phyloP scores from a whole-genome alignment of 1,139 yeast genomes.

The Suhomyces maxii region DNA sequence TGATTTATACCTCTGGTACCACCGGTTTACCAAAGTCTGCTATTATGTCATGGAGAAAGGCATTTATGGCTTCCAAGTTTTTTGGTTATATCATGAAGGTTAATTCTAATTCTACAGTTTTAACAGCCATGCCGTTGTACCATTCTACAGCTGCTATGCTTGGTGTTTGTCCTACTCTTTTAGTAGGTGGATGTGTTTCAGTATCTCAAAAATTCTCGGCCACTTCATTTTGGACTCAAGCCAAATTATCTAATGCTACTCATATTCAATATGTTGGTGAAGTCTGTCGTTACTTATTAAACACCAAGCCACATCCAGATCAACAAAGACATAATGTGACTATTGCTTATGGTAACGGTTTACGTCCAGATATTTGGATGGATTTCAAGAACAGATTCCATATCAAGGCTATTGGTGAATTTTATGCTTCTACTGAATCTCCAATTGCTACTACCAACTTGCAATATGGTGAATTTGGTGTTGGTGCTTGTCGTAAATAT shows the following conservation, averaged over 20 bases:
- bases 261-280: slow-evolving; percentile 95
- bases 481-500: slow-evolving; percentile 87
- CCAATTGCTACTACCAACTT: slow-evolving; percentile 87
- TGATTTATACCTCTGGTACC: slow-evolving; percentile 92
- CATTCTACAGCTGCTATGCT: slow-evolving; percentile 92
- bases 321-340: slow-evolving; percentile 65
- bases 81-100: slow-evolving; percentile 74
- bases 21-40: slow-evolving; percentile 96
- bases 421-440: slow-evolving; percentile 92
- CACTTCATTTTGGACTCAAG: slow-evolving; percentile 89
- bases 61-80: slow-evolving; percentile 64
- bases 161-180: slow-evolving; percentile 74
- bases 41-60: slow-evolving; percentile 88
- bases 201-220: slow-evolving; percentile 83
- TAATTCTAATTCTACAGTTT: slow-evolving; percentile 55
- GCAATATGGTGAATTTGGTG: slow-evolving; percentile 77
- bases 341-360: slow-evolving; percentile 89
- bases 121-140: slow-evolving; percentile 94
- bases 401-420: slow-evolving; percentile 79
- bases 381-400: slow-evolving; percentile 76
- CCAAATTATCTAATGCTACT: slow-evolving; percentile 66
- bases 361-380: slow-evolving; percentile 89
- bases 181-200: slow-evolving; percentile 70
- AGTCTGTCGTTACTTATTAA: slow-evolving; percentile 82
- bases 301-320: slow-evolving; percentile 64